Evolutionary conservation across 768 basidiomycete genomes (phyloP), one percentile per base, ranked within the genome.

Genomic region (Cantharellus anzutake): DNA sequence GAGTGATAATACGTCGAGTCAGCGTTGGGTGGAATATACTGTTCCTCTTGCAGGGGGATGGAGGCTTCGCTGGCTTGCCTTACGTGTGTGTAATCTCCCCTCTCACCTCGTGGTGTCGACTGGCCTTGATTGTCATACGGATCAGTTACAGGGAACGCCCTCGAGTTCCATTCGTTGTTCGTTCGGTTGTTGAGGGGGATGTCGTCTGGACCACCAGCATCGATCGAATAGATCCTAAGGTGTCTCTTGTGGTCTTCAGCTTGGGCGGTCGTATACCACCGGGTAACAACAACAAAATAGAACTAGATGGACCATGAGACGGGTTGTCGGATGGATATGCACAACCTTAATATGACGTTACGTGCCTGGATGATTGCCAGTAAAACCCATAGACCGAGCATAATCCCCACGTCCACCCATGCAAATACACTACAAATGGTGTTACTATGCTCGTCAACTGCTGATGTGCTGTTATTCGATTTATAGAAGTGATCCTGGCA

Each of bases 361-460:
- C 82, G 65, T 69, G 84, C 84, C 69, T 94, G 90, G 41, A 86
- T 72, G 62, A 83, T 73, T n/a, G 78, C 79, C 37, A 96, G 73
- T 14, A 96, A 67, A 5, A 86, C 70, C 87, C 92, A 97, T 3
- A 96, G 73, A 4, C 80, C 88, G 20, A 76, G 84, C 90, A 98
- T 93, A 60, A 97, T 72, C 42, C 93, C 93, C 11, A 96, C 74
- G 65, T 87, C 86, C 5, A 89, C 86, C 88, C 91, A 96, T 3
- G 90, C 76, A 67, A 97, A 94, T 59, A 96, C 84, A 53, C 82
- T 75, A 71, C 96, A 99, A 34, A 98, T 75, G 3, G 78, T 80
- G 41, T 81, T 69, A 3, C 81, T 86, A 68, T 89, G 65, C 57
- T 64, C 72, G 68, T 16, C 73, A 86, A 72, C 80, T 86, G 50